Conservation (phyloP, 2,329 filamentous ascomycete genomes). For the Aspergillus uvarum region DNA sequence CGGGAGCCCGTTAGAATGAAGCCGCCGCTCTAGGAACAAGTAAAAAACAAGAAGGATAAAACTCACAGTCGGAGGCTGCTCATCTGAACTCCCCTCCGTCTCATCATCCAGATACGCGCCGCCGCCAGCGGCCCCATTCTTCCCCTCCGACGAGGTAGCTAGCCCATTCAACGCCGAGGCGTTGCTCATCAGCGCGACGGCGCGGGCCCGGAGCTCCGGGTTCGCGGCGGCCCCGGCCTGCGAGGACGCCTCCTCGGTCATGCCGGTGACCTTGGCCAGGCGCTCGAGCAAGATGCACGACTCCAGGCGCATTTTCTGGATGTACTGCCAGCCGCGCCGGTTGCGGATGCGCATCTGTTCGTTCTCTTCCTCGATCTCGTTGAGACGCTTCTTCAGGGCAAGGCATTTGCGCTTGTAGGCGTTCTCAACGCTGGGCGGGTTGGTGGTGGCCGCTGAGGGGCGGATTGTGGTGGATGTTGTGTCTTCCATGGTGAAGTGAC, state of each 20-base stretch:
- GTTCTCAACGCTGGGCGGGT: constrained; percentile 88
- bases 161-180: constrained; percentile 26
- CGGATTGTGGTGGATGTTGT: neutral
- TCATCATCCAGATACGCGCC: constrained; percentile 39
- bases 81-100: constrained; percentile 46
- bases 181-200: constrained; percentile 34
- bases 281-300: constrained; percentile 46
- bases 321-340: constrained; percentile 74
- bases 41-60: neutral
- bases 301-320: constrained; percentile 82
- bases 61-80: constrained; percentile 45
- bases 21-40: neutral
- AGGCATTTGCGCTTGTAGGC: constrained; percentile 97
- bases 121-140: constrained; percentile 19
- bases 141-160: constrained; percentile 16
- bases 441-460: constrained; percentile 27
- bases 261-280: constrained; percentile 42
- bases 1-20: no score
- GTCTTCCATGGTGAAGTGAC: neutral
- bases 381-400: constrained; percentile 84
- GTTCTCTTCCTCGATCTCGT: constrained; percentile 89
- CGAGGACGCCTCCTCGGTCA: constrained; percentile 42
- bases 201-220: constrained; percentile 40
- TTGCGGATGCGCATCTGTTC: constrained; percentile 79
- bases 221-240: constrained; percentile 35